Base-by-base conservation (phyloP, 2,329 filamentous ascomycete species). In the Monosporascus sp. region DNA sequence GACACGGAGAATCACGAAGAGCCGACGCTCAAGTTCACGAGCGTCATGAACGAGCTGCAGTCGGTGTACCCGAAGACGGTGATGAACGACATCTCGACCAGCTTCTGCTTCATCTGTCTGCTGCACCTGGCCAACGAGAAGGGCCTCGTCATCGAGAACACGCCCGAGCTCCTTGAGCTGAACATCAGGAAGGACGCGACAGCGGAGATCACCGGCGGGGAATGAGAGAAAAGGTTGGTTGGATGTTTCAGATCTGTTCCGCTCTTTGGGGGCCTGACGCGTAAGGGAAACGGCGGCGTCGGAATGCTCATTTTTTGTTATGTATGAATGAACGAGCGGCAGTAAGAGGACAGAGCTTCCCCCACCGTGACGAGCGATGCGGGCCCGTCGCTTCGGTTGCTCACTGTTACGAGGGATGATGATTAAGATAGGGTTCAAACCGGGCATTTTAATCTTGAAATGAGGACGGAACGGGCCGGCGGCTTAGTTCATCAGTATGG, bases 41-140 rank as follows among this genome's bases (percentile, higher is more conserved):
- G 87, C 20, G 86, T 99, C 55, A 95, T 99, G 85, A 95, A 96
- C 68, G 86, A 86, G 57, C 75, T 99, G 47, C 89, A 95, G 68
- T 73, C 79, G 5, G 91, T 96, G 7, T 99, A 99, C 66, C 87
- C 91, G 11, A 88, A 89, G 69, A 80, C 89, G 61, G 84, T 85
- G 55, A 89, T 99, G 84, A 85, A 88, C 56, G 94, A 99, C 71
- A 97, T 99, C 65, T 96, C 91, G 37, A 99, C 94, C 0, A 95
- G 82, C 58, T 87, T 76, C 72, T 96, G 94, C 69, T 99, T 97
- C 73, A 99, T 99, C 65, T 95, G 89, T 64, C 74, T 96, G 54
- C 75, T 97, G 59, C 92, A 97, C 72, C 69, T 97, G 64, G 92
- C 92, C 55, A 97, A 97, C 72, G 92, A 97, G 68, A 93, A 95